A percentile compares a stretch with the other conserved stretches of the same genome.
Conservation (phyloP, 257 asterid species). For the Nicotiana knightiana region DNA sequence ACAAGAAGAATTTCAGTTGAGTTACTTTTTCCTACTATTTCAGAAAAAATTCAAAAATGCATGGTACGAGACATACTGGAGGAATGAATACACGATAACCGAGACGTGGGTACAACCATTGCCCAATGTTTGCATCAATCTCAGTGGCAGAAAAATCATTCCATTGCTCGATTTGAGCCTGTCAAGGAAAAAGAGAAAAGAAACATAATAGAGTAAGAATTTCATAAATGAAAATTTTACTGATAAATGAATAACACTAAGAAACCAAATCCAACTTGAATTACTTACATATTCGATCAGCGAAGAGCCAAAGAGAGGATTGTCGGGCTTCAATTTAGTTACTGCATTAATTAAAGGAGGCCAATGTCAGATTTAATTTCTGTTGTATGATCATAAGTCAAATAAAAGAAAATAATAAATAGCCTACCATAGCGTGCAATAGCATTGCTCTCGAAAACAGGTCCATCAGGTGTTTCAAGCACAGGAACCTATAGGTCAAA, state of each 20-base stretch:
- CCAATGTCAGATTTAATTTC: background rate
- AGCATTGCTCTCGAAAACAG: slow-evolving; percentile 83
- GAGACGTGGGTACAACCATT: slow-evolving; percentile 73
- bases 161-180: slow-evolving; percentile 83
- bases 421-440: slow-evolving; percentile 80
- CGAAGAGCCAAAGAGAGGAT: slow-evolving; percentile 57
- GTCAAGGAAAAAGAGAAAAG: background rate
- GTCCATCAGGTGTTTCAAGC: slow-evolving; percentile 86
- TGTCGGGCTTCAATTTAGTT: slow-evolving; percentile 42
- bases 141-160: slow-evolving; percentile 64
- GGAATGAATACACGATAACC: slow-evolving; percentile 38
- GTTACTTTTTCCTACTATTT: background rate
- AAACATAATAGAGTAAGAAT: background rate
- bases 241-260: background rate
- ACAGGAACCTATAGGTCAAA: slow-evolving; percentile 77
- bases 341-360: slow-evolving; percentile 31
- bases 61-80: slow-evolving; percentile 33
- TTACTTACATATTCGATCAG: slow-evolving; percentile 59
- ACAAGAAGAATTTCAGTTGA: background rate
- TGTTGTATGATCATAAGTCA: background rate
- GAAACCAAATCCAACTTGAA: background rate
- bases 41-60: background rate
- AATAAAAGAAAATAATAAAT: background rate
- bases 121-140: slow-evolving; percentile 11
- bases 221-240: background rate